Percentiles rank a stretch among this genome's conserved stretches.
Conservation (phyloP, 257 asterid genomes). For the Fraxinus americana region DNA sequence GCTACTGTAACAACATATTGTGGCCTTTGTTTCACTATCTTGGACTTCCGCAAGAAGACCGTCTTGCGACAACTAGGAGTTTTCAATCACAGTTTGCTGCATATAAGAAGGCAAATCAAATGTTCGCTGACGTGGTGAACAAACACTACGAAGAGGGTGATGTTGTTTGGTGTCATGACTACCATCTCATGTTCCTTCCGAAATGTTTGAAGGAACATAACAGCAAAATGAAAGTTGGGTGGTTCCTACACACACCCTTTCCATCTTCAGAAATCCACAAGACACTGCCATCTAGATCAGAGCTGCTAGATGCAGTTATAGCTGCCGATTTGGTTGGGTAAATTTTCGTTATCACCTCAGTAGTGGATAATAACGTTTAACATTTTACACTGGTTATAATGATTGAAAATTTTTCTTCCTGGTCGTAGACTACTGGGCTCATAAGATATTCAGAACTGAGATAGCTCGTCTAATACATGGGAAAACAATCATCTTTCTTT, state of each 20-base stretch:
- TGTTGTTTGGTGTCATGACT: conserved; percentile 95
- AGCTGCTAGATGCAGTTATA: conserved; percentile 78
- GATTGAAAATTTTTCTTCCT: neutral
- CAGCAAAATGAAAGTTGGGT: conserved; percentile 86
- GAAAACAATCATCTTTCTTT: neutral
- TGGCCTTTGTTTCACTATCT: conserved; percentile 96
- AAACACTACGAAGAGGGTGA: conserved; percentile 83
- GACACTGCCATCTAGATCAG: conserved; percentile 90
- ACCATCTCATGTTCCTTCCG: conserved; percentile 96
- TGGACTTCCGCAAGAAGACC: conserved; percentile 97
- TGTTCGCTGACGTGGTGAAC: conserved; percentile 92
- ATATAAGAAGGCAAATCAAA: conserved; percentile 78
- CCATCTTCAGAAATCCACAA: conserved; percentile 97
- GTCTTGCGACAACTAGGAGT: conserved; percentile 90
- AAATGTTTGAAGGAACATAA: conserved; percentile 73
- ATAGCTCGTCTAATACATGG: neutral
- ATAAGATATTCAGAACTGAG: conserved; percentile 14
- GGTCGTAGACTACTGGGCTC: neutral
- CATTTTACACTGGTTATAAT: conserved; percentile 4
- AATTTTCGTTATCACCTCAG: conserved; percentile 7
- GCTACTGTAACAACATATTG: conserved; percentile 86
- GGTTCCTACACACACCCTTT: conserved; percentile 96
- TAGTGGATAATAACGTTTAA: neutral
- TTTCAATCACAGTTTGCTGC: conserved; percentile 91
- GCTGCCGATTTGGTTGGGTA: conserved; percentile 96